A percentile compares a stretch with the other conserved stretches of the same genome.
phyloP scores from a whole-genome alignment of 805 yeast genomes.

The Metschnikowia similis region DNA sequence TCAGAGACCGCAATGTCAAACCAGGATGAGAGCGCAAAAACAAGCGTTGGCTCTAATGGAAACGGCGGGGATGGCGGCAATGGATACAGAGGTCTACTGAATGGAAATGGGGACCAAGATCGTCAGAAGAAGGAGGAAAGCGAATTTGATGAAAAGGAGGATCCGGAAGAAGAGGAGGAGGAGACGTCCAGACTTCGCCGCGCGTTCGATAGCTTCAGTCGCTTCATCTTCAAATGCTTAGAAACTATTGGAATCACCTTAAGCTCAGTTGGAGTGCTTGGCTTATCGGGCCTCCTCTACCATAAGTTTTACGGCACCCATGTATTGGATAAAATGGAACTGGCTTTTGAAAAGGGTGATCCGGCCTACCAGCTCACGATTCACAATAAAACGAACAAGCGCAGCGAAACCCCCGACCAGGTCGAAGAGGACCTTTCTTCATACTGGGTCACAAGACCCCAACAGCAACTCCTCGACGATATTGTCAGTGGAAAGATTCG shows the following conservation, averaged over 20 bases:
- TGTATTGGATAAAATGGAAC: constrained; percentile 59
- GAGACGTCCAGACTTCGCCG: constrained; percentile 19
- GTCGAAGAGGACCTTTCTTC: constrained; percentile 24
- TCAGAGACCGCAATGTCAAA: not conserved
- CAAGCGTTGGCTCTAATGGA: not conserved
- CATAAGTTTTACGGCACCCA: constrained; percentile 57
- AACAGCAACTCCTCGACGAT: constrained; percentile 60
- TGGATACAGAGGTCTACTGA: not conserved
- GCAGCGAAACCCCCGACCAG: constrained; percentile 12
- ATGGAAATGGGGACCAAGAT: constrained; percentile 1
- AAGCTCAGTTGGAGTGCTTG: constrained; percentile 63
- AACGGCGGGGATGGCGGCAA: constrained; percentile 4
- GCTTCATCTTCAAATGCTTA: constrained; percentile 39
- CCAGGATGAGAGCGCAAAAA: not conserved
- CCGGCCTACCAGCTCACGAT: constrained; percentile 57
- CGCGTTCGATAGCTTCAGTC: constrained; percentile 17
- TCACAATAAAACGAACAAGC: constrained; percentile 41
- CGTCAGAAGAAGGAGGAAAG: constrained; percentile 8
- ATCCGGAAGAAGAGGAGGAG: constrained; percentile 7
- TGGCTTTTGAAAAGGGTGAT: constrained; percentile 65
- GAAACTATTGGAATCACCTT: constrained; percentile 73
- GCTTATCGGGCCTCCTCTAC: constrained; percentile 66
- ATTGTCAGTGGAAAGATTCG: constrained; percentile 58
- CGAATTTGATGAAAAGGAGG: constrained; percentile 10
- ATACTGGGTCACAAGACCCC: constrained; percentile 66